Conservation (phyloP, 2,329 filamentous ascomycete genomes). For the Cladosporium oxysporum region DNA sequence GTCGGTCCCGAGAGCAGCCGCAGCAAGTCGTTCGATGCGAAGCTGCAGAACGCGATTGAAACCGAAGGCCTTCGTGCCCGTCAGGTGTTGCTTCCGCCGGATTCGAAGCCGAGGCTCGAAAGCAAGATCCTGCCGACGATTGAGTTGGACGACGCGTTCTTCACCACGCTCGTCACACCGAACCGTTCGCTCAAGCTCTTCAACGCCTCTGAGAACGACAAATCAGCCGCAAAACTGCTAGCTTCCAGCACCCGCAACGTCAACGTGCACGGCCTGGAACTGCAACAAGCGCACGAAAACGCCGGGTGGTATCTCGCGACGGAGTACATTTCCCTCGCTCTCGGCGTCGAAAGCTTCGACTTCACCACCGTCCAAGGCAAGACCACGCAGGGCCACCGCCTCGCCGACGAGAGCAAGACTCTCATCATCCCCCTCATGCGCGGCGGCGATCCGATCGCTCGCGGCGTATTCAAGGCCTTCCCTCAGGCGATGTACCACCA, state of each 20-base stretch:
- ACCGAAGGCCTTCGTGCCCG: slow-evolving; percentile 42
- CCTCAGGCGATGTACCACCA: slow-evolving; percentile 56
- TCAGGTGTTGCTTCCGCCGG: slow-evolving; percentile 52
- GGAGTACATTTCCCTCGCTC: slow-evolving; percentile 47
- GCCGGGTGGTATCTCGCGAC: slow-evolving; percentile 58
- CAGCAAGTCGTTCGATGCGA: slow-evolving; percentile 56
- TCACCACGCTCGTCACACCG: not conserved
- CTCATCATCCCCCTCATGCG: slow-evolving; percentile 64
- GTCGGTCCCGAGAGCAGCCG: slow-evolving; percentile 51
- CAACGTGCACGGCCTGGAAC: slow-evolving; percentile 43
- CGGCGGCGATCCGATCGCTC: slow-evolving; percentile 63
- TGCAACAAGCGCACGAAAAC: slow-evolving; percentile 53
- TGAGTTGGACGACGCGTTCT: not conserved
- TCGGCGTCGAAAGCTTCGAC: slow-evolving; percentile 53
- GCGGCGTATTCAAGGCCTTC: slow-evolving; percentile 58
- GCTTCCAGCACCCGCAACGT: slow-evolving; percentile 58
- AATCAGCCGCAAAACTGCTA: slow-evolving; percentile 52
- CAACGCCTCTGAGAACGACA: slow-evolving; percentile 46
- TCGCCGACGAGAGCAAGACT: slow-evolving; percentile 52
- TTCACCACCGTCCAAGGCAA: slow-evolving; percentile 56
- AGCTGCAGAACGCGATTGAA: slow-evolving; percentile 47
- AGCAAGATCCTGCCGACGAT: not conserved
- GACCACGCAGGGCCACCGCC: slow-evolving; percentile 43
- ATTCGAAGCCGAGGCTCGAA: slow-evolving; percentile 46
- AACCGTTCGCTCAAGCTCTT: slow-evolving; percentile 19